These are phyloP conservation scores for Chloropicon primus DNA, from an alignment of 139 green algal species.

Conservation along the genomic window DNA sequence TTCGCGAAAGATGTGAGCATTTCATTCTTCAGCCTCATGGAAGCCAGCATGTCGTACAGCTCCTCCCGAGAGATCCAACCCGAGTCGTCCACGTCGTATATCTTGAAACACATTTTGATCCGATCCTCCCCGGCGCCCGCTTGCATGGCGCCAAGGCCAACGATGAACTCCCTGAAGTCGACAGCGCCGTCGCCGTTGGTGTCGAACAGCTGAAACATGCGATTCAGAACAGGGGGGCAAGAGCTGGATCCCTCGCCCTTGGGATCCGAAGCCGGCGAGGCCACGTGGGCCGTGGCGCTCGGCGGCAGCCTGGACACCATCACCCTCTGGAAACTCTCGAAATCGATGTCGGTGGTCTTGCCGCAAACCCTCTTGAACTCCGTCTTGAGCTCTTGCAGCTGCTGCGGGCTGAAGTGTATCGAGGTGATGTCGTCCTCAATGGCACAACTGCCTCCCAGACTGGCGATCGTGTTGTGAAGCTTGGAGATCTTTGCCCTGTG, in stretches of 20 bases:
- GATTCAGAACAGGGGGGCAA: not conserved
- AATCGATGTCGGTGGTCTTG: not conserved
- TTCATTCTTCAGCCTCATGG: not conserved
- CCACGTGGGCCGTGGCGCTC: not conserved
- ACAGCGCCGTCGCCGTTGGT: not conserved
- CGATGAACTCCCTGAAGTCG: not conserved
- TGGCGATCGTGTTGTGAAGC: not conserved
- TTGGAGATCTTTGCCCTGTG: not conserved
- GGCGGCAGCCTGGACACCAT: not conserved
- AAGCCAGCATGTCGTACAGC: not conserved
- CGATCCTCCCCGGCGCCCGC: not conserved
- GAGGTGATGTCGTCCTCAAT: not conserved
- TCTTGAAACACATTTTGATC: not conserved
- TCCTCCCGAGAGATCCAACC: not conserved
- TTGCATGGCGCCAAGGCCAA: not conserved
- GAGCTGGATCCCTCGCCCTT: too few species aligned
- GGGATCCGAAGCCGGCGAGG: not conserved
- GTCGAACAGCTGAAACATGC: not conserved
- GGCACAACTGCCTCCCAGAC: too few species aligned
- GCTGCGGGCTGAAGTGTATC: not conserved
- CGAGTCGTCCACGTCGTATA: not conserved
- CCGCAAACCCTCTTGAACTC: not conserved
- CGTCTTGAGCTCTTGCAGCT: not conserved
- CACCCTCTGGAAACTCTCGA: not conserved
- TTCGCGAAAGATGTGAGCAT: not conserved